Evolutionary conservation across 495 filamentous ascomycete species (phyloP).

Genomic region (Penicillium soppii): DNA sequence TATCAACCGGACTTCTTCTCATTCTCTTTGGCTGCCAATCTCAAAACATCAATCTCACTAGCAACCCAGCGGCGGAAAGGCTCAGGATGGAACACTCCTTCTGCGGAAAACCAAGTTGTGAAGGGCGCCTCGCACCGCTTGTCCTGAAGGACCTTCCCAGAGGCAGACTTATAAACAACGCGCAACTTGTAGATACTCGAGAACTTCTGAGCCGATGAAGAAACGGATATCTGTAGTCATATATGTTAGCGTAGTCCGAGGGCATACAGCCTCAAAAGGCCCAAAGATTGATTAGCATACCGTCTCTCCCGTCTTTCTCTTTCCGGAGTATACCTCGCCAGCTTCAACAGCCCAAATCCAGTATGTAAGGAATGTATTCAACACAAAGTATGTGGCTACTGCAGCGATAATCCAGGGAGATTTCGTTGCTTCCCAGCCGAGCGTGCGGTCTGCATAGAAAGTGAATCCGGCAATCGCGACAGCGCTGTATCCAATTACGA

Average conservation of each 20-base stretch:
- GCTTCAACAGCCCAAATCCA: conserved; percentile 89
- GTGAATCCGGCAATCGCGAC: conserved; percentile 75
- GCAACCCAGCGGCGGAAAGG: conserved; percentile 85
- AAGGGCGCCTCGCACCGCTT: conserved; percentile 68
- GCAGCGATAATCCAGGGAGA: conserved; percentile 67
- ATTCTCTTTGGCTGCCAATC: conserved; percentile 59
- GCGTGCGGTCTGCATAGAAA: conserved; percentile 87
- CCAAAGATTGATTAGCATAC: conserved; percentile 31
- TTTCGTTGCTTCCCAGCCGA: conserved; percentile 84
- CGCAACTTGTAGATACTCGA: conserved; percentile 74
- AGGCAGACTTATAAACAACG: conserved; percentile 52
- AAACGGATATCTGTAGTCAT: conserved; percentile 58
- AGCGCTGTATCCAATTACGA: conserved; percentile 78
- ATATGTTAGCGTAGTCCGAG: not conserved
- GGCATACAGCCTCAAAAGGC: not conserved
- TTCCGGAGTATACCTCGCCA: conserved; percentile 76
- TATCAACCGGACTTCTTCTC: conserved; percentile 43
- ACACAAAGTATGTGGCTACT: conserved; percentile 72
- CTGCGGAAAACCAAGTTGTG: conserved; percentile 79
- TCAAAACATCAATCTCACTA: conserved; percentile 64
- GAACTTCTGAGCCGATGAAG: conserved; percentile 70
- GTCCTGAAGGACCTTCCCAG: conserved; percentile 42
- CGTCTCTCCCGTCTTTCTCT: conserved; percentile 51
- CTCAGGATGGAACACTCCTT: conserved; percentile 76
- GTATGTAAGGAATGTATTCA: conserved; percentile 76